Evolutionary conservation across 2,329 filamentous ascomycete species (phyloP).

Genomic region (Aspergillus sergii): DNA sequence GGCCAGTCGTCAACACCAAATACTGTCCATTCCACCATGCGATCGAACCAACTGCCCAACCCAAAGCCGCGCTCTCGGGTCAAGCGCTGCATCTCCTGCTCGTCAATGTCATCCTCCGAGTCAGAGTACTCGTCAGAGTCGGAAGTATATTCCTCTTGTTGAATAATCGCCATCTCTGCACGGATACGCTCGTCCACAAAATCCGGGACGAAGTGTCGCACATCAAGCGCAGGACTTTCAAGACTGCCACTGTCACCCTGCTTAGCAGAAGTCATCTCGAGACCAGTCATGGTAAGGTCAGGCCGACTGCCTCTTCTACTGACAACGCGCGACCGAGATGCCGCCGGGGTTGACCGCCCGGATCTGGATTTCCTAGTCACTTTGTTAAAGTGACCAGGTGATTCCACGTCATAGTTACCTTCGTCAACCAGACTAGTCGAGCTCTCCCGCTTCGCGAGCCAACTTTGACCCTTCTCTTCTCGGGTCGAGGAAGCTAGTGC

Average conservation of each 20-base stretch:
- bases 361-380: conserved; percentile 35
- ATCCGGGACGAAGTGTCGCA: conserved; percentile 43
- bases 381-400: conserved; percentile 26
- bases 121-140: conserved; percentile 19
- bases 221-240: conserved; percentile 16
- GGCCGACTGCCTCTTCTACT: conserved; percentile 35
- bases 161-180: conserved; percentile 41
- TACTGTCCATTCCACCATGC: conserved; percentile 59
- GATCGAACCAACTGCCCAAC: conserved; percentile 59
- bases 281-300: conserved; percentile 21
- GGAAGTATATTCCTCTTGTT: conserved; percentile 22
- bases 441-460: conserved; percentile 59
- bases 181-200: conserved; percentile 52
- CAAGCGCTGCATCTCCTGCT: conserved; percentile 56
- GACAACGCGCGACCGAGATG: conserved; percentile 32
- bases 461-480: conserved; percentile 65
- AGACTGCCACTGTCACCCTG: not conserved
- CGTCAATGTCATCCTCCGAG: conserved; percentile 45
- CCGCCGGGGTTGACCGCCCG: conserved; percentile 39
- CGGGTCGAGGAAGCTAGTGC: conserved; percentile 59
- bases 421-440: conserved; percentile 56
- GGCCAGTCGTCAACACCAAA: conserved; percentile 55
- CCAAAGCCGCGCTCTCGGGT: conserved; percentile 57
- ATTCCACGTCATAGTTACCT: conserved; percentile 33
- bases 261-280: conserved; percentile 15